Evolutionary conservation across 2,329 filamentous ascomycete species (phyloP), one percentile per base, ranked within the genome.

Genomic region (Cordyceps sp.): DNA sequence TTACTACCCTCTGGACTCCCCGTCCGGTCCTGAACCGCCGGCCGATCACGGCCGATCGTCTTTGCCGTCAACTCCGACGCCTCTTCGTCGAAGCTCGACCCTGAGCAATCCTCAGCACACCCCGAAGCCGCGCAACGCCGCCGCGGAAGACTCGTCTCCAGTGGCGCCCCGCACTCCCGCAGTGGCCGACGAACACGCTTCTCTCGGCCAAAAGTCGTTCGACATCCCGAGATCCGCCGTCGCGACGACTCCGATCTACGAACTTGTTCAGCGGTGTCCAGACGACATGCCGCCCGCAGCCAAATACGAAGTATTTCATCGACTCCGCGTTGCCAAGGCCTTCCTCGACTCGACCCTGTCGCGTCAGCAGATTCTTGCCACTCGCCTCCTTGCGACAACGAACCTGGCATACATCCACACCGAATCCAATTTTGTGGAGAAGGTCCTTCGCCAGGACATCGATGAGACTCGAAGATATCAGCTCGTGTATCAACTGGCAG

Each of bases 381-480:
- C 88, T 33, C 79, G 88, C 21, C 62, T 96, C 24, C 64, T 98
- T 26, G 85, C 88, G 12, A 77, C 96, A 37, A 80, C 82, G 17
- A 98, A 96, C 45, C 55, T 98, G 39, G 83, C 85, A 3, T 94
- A 93, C 49, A 82, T 96, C 33, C 78, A 92, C 42, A 66, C 69
- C 3, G 92, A 98, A 46, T 59, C 68, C 4, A 71, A 73, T n/a
- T 93, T 98, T 45, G 65, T 85, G 28, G 78, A 88, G 39, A 88
- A 83, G 52, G 71, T 94, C 26, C 66, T 93, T 32, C 81, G 82
- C 40, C 78, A 86, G 42, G 92, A 98, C 48, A 72, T 74, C 24
- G 88, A 96, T 45, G 84, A 93, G 52, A 85, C 86, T 3, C 77
- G 86, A 37, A 73, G 83, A 32, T 78, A 85, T 39, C 90, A 98